Evolutionary conservation across 306 rosid species (phyloP).

Genomic region (Inga oerstediana): DNA sequence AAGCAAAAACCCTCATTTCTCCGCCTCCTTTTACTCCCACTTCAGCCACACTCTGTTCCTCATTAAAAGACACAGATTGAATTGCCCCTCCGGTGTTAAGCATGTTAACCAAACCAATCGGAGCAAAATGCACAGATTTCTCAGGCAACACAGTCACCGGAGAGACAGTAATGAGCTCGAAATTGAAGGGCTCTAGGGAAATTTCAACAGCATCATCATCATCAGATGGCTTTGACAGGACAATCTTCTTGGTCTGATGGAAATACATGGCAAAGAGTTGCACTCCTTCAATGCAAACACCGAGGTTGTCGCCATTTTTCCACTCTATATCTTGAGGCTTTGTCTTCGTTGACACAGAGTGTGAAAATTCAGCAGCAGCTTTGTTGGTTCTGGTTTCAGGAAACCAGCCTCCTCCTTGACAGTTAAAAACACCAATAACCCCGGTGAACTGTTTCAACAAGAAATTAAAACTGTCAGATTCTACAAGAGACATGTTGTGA

Average conservation of each 20-base stretch:
- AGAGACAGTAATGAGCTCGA: constrained; percentile 78
- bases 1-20: constrained; percentile 75
- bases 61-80: constrained; percentile 53
- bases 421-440: constrained; percentile 89
- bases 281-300: constrained; percentile 50
- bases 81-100: constrained; percentile 87
- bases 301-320: constrained; percentile 67
- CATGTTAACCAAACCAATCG: constrained; percentile 88
- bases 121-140: constrained; percentile 63
- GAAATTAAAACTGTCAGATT: background rate
- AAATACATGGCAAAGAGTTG: constrained; percentile 64
- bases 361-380: constrained; percentile 66
- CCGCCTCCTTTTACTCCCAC: constrained; percentile 77
- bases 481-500: background rate
- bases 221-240: constrained; percentile 49
- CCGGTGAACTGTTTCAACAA: constrained; percentile 60
- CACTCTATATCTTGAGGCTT: constrained; percentile 77
- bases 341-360: constrained; percentile 55
- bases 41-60: constrained; percentile 38
- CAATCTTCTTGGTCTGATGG: constrained; percentile 61
- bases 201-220: constrained; percentile 58
- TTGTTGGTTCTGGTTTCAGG: constrained; percentile 74
- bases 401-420: constrained; percentile 98
- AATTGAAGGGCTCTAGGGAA: constrained; percentile 81
- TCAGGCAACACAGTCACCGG: constrained; percentile 53